A percentile compares a stretch with the other conserved stretches of the same genome.
These are phyloP conservation scores for Suaeda aralocaspica DNA, from an alignment of 148 eudicot genomes.

Conservation along the genomic window DNA sequence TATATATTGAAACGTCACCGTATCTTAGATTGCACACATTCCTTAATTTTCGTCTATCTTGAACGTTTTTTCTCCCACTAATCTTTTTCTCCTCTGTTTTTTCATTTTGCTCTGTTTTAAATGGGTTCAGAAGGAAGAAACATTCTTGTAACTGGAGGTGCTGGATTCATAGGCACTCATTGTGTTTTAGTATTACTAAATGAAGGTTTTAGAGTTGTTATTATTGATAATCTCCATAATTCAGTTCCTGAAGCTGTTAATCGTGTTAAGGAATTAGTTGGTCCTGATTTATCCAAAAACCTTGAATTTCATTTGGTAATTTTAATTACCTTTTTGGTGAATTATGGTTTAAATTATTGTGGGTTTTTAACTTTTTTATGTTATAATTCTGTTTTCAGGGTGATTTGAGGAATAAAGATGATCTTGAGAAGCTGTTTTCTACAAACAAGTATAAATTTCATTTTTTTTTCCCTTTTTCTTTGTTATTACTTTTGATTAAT, in stretches of 20 bases:
- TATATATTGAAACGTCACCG: slow-evolving; percentile 7
- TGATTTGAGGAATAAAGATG: slow-evolving; percentile 69
- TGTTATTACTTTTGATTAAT: background rate
- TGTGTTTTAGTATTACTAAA: slow-evolving; percentile 54
- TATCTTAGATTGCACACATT: slow-evolving; percentile 13
- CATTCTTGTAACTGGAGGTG: slow-evolving; percentile 82
- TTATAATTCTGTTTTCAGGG: slow-evolving; percentile 45
- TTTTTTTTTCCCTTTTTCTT: background rate
- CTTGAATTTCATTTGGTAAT: slow-evolving; percentile 58
- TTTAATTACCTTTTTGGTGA: background rate
- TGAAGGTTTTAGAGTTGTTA: slow-evolving; percentile 59
- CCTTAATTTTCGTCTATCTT: background rate
- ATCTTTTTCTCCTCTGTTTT: slow-evolving; percentile 3
- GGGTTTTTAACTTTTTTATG: background rate
- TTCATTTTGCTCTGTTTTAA: background rate
- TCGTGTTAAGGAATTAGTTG: slow-evolving; percentile 46
- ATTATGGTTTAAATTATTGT: background rate
- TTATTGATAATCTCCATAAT: slow-evolving; percentile 76
- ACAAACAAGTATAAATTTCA: slow-evolving; percentile 39
- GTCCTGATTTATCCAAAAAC: slow-evolving; percentile 47
- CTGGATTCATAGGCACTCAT: slow-evolving; percentile 83
- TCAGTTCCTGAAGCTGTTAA: slow-evolving; percentile 56
- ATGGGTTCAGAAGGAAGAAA: slow-evolving; percentile 39
- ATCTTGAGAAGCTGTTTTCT: slow-evolving; percentile 75
- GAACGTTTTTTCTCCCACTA: background rate